Conservation (phyloP, 352 stramenopile species). For the Phytophthora tentaculata region DNA sequence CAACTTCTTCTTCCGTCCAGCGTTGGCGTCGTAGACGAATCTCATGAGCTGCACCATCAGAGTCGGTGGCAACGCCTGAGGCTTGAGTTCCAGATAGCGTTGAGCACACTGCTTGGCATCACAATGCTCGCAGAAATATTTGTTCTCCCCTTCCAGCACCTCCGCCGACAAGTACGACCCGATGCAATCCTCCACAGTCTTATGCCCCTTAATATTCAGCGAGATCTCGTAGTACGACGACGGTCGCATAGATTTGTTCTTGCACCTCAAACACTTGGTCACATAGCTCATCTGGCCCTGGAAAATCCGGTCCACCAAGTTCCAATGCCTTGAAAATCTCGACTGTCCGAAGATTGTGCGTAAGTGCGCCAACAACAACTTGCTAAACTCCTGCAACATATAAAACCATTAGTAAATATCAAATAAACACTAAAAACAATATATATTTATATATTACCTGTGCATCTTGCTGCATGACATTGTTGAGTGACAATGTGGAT, state of each 20-base stretch:
- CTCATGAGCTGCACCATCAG: slow-evolving; percentile 87
- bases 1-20: slow-evolving; percentile 84
- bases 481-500: slow-evolving; percentile 79
- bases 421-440: slow-evolving; percentile 8
- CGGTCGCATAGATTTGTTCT: slow-evolving; percentile 62
- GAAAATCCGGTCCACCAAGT: slow-evolving; percentile 81
- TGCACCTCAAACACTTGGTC: slow-evolving; percentile 80
- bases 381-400: slow-evolving; percentile 84
- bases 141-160: slow-evolving; percentile 85
- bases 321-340: slow-evolving; percentile 53
- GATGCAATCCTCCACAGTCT: slow-evolving; percentile 73
- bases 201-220: slow-evolving; percentile 86
- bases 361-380: slow-evolving; percentile 82
- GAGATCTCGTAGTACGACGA: slow-evolving; percentile 89
- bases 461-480: slow-evolving; percentile 86
- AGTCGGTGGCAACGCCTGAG: slow-evolving; percentile 58
- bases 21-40: slow-evolving; percentile 86
- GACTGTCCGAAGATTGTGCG: slow-evolving; percentile 80
- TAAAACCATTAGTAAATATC: slow-evolving; percentile 4
- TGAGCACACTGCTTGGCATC: slow-evolving; percentile 77
- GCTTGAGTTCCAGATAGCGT: slow-evolving; percentile 74
- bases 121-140: slow-evolving; percentile 87
- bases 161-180: slow-evolving; percentile 76
- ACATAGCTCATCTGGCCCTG: slow-evolving; percentile 87
- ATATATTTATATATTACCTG: slow-evolving; percentile 50